Percentiles rank a stretch among this genome's conserved stretches.
phyloP scores from a whole-genome alignment of 345 rosid species.

The Pugionium dolabratum region DNA sequence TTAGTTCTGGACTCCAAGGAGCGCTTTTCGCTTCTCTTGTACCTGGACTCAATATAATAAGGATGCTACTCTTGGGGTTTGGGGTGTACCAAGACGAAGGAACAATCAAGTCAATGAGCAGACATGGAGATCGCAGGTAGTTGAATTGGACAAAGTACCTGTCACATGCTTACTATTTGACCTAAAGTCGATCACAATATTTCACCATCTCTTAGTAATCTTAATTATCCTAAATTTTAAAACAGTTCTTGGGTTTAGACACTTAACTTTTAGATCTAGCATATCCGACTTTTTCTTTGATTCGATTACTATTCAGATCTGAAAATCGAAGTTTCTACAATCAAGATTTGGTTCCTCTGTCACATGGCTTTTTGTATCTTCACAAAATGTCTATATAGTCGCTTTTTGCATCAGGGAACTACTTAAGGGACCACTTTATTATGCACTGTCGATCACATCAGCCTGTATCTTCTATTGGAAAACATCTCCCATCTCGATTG shows the following conservation, averaged over 20 bases:
- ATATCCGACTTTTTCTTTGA: too few relatives aligned
- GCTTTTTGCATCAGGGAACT: conserved; percentile 70
- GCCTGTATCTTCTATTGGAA: conserved; percentile 75
- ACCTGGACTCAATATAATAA: conserved; percentile 69
- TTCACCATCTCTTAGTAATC: neutral
- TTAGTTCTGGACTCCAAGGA: conserved; percentile 77
- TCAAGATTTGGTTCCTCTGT: conserved; percentile 14
- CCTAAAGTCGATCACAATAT: neutral
- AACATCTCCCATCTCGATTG: conserved; percentile 72
- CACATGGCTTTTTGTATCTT: conserved; percentile 16
- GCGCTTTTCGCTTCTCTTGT: conserved; percentile 68
- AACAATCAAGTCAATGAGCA: conserved; percentile 90
- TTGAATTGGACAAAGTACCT: neutral
- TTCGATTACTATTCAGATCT: too few relatives aligned
- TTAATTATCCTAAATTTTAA: neutral
- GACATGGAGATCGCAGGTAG: conserved; percentile 87
- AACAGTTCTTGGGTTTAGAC: too few relatives aligned
- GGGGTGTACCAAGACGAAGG: conserved; percentile 85
- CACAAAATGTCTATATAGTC: conserved; percentile 32
- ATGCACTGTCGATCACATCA: conserved; percentile 58
- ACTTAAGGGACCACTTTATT: conserved; percentile 87
- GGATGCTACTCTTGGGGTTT: conserved; percentile 75
- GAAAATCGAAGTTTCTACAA: neutral
- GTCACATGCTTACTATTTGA: conserved; percentile 14
- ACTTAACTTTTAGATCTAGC: too few relatives aligned